A percentile compares a stretch with the other conserved stretches of the same genome.
Evolutionary conservation across 2,329 filamentous ascomycete species (phyloP).

Genomic region (Exophiala phaeomuriformis): DNA sequence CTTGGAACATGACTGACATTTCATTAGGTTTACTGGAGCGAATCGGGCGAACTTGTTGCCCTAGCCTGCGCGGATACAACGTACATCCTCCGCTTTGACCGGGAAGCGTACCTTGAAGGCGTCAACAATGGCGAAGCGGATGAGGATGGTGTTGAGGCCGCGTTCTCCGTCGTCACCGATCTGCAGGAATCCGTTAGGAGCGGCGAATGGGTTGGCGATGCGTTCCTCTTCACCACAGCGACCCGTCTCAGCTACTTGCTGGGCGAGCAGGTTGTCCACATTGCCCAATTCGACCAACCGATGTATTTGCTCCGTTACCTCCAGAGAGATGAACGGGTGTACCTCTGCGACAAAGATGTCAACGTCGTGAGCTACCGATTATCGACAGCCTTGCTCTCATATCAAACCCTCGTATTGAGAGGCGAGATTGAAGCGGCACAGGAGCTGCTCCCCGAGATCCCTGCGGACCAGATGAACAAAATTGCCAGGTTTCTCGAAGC

Average conservation of each 20-base stretch:
- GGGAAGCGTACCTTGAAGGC: slow-evolving; percentile 79
- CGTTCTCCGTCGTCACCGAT: slow-evolving; percentile 93
- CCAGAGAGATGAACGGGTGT: slow-evolving; percentile 87
- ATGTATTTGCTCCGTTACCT: slow-evolving; percentile 96
- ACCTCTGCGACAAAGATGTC: slow-evolving; percentile 93
- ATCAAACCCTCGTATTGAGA: slow-evolving; percentile 90
- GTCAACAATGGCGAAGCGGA: slow-evolving; percentile 76
- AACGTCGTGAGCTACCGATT: slow-evolving; percentile 82
- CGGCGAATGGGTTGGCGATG: slow-evolving; percentile 96
- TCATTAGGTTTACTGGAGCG: slow-evolving; percentile 83
- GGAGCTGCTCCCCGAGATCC: slow-evolving; percentile 75
- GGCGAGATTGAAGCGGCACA: slow-evolving; percentile 87
- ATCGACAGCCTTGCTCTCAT: slow-evolving; percentile 88
- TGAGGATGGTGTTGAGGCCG: slow-evolving; percentile 85
- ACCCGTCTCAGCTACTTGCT: slow-evolving; percentile 98
- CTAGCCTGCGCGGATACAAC: slow-evolving; percentile 92
- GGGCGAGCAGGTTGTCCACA: slow-evolving; percentile 94
- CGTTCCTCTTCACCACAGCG: slow-evolving; percentile 96
- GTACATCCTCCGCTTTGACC: slow-evolving; percentile 86
- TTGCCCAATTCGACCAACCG: slow-evolving; percentile 91
- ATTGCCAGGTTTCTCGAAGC: slow-evolving; percentile 96
- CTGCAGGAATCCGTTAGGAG: slow-evolving; percentile 89
- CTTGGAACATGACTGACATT: slow-evolving; percentile 8
- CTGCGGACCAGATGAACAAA: slow-evolving; percentile 92
- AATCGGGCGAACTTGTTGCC: slow-evolving; percentile 85